phyloP scores from a whole-genome alignment of 2,329 filamentous ascomycete species.

The Microascus cirrosus region DNA sequence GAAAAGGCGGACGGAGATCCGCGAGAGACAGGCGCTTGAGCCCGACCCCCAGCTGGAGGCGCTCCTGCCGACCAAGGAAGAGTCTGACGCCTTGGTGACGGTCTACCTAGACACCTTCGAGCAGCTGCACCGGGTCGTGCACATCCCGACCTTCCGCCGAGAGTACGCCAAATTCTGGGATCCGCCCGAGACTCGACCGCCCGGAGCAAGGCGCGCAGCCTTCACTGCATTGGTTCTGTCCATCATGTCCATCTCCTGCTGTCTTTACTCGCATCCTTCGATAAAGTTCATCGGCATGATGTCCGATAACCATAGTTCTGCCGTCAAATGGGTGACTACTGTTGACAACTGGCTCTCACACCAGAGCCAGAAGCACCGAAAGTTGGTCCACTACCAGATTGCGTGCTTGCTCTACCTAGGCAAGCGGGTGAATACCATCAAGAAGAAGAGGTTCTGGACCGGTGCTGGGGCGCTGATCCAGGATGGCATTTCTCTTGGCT shows the following conservation, averaged over 20 bases:
- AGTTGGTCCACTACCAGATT: conserved; percentile 50
- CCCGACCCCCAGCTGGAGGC: conserved; percentile 38
- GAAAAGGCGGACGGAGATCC: conserved; percentile 37
- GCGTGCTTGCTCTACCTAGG: conserved; percentile 48
- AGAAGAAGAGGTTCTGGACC: conserved; percentile 56
- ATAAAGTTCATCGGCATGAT: conserved; percentile 47
- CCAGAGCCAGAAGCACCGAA: conserved; percentile 51
- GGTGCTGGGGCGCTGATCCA: conserved; percentile 43
- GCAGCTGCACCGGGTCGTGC: conserved; percentile 44
- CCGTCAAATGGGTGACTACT: conserved; percentile 44
- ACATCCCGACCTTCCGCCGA: conserved; percentile 46
- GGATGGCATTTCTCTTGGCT: conserved; percentile 45
- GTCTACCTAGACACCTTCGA: conserved; percentile 45
- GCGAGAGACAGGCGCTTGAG: conserved; percentile 35
- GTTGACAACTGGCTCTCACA: conserved; percentile 41
- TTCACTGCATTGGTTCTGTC: conserved; percentile 48
- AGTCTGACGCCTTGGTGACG: conserved; percentile 34
- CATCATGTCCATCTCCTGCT: conserved; percentile 49
- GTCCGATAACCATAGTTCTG: conserved; percentile 42
- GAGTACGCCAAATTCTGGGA: conserved; percentile 47
- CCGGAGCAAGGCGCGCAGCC: conserved; percentile 30
- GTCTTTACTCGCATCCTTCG: conserved; percentile 38
- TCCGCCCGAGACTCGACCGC: conserved; percentile 15
- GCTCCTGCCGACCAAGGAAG: conserved; percentile 33
- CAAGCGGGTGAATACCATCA: conserved; percentile 50